Evolutionary conservation across 2,329 filamentous ascomycete genomes (phyloP).

Genomic region (Nothophaeocryptopus gaeumannii): DNA sequence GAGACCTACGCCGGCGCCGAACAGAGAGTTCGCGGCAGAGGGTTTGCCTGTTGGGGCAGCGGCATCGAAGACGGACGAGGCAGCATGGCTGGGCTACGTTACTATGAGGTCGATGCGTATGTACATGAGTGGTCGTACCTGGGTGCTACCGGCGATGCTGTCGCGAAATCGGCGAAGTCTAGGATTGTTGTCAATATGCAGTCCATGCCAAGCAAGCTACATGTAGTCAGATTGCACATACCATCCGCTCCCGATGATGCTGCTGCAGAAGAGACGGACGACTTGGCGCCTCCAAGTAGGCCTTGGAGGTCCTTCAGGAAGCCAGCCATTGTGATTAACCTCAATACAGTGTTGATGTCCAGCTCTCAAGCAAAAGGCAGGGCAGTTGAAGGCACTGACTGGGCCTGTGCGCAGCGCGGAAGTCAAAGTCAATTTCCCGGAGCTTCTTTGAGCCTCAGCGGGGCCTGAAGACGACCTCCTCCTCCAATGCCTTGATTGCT

Average conservation of each 20-base stretch:
- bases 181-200: slow-evolving; percentile 18
- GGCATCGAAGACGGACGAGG: slow-evolving; percentile 49
- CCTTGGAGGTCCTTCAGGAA: slow-evolving; percentile 67
- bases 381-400: no score
- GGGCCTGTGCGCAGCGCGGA: no score
- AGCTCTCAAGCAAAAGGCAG: no score
- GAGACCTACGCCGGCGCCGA: slow-evolving; percentile 43
- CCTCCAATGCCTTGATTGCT: no score
- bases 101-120: no score
- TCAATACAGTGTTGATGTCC: not conserved
- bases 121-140: no score
- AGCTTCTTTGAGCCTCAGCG: no score
- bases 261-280: slow-evolving; percentile 41
- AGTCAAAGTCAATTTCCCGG: no score
- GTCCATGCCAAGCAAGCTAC: not conserved
- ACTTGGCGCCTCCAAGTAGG: slow-evolving; percentile 66
- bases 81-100: slow-evolving; percentile 41
- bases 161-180: slow-evolving; percentile 96
- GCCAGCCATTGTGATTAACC: slow-evolving; percentile 41
- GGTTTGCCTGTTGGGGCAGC: slow-evolving; percentile 36
- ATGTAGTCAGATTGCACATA: slow-evolving; percentile 8
- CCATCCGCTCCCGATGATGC: slow-evolving; percentile 35
- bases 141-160: slow-evolving; percentile 61
- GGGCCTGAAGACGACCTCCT: no score
- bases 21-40: slow-evolving; percentile 26